A percentile compares a stretch with the other conserved stretches of the same genome.
Conservation (phyloP, 768 basidiomycete genomes). For the Sutorius australiensis region DNA sequence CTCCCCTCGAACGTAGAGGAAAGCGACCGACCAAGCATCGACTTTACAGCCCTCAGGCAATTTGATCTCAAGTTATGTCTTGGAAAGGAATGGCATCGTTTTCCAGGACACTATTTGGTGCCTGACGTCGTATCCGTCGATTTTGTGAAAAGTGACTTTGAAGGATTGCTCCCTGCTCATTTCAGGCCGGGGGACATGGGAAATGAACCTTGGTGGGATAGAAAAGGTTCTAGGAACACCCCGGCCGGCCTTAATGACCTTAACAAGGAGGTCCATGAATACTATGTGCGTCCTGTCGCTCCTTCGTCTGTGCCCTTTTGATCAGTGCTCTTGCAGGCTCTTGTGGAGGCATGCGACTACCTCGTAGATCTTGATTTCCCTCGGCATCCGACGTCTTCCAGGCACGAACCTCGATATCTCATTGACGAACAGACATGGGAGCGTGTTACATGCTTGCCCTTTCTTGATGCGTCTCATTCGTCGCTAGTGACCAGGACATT, state of each 20-base stretch:
- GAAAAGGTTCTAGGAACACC: slow-evolving; percentile 58
- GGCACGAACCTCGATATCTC: slow-evolving; percentile 78
- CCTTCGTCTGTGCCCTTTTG: neutral
- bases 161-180: slow-evolving; percentile 82
- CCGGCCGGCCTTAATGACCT: slow-evolving; percentile 79
- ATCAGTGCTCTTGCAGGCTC: slow-evolving; percentile 45
- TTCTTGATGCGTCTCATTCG: slow-evolving; percentile 80
- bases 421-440: slow-evolving; percentile 70
- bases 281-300: slow-evolving; percentile 58
- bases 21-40: slow-evolving; percentile 47
- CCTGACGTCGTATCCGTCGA: slow-evolving; percentile 79
- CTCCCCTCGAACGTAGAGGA: slow-evolving; percentile 41
- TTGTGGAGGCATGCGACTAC: slow-evolving; percentile 76
- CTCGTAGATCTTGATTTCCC: slow-evolving; percentile 90
- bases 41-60: slow-evolving; percentile 62
- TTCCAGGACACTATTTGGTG: slow-evolving; percentile 85
- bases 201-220: slow-evolving; percentile 29
- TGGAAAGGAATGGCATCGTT: slow-evolving; percentile 96
- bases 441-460: slow-evolving; percentile 71
- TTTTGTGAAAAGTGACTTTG: slow-evolving; percentile 90
- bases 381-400: slow-evolving; percentile 48
- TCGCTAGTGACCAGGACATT: slow-evolving; percentile 68
- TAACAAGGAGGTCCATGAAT: slow-evolving; percentile 73
- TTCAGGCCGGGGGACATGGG: slow-evolving; percentile 44
- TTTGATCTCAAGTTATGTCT: slow-evolving; percentile 79